Percentiles rank a stretch among this genome's conserved stretches.
Conservation (phyloP, 202 grass and related monocot species). For the Eragrostis tef region DNA sequence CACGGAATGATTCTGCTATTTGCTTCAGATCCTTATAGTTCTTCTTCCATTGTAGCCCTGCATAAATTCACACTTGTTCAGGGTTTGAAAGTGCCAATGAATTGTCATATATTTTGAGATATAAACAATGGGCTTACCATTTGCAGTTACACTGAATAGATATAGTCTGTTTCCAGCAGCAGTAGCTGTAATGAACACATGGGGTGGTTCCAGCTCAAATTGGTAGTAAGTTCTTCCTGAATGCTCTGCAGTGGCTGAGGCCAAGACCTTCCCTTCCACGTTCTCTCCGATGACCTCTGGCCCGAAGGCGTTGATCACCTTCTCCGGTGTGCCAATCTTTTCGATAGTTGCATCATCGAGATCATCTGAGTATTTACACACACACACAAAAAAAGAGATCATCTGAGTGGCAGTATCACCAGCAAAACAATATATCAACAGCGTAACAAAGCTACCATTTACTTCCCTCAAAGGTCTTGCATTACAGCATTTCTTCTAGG, state of each 20-base stretch:
- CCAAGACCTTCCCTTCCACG: constrained; percentile 84
- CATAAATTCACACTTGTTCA: constrained; percentile 34
- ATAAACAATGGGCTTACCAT: constrained; percentile 50
- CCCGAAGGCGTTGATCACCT: constrained; percentile 81
- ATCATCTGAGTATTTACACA: not conserved
- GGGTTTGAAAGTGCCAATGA: not conserved
- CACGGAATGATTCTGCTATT: constrained; percentile 85
- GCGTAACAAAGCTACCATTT: not conserved
- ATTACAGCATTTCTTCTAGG: not conserved
- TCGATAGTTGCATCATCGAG: constrained; percentile 78
- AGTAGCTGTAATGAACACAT: constrained; percentile 82
- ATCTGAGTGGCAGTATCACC: not conserved
- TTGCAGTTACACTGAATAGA: constrained; percentile 87
- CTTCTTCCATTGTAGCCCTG: constrained; percentile 97
- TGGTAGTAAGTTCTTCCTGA: constrained; percentile 88
- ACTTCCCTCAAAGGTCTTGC: not conserved
- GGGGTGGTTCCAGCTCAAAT: constrained; percentile 83
- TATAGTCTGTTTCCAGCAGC: constrained; percentile 93
- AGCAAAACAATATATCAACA: not conserved
- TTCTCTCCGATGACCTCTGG: constrained; percentile 92
- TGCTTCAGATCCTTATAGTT: constrained; percentile 84
- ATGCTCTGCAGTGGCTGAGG: constrained; percentile 60
- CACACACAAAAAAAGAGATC: too few species aligned
- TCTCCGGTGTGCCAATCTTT: constrained; percentile 69
- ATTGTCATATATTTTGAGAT: not conserved